Conservation (phyloP, 805 yeast species). For the Zygotorulaspora danielsina region DNA sequence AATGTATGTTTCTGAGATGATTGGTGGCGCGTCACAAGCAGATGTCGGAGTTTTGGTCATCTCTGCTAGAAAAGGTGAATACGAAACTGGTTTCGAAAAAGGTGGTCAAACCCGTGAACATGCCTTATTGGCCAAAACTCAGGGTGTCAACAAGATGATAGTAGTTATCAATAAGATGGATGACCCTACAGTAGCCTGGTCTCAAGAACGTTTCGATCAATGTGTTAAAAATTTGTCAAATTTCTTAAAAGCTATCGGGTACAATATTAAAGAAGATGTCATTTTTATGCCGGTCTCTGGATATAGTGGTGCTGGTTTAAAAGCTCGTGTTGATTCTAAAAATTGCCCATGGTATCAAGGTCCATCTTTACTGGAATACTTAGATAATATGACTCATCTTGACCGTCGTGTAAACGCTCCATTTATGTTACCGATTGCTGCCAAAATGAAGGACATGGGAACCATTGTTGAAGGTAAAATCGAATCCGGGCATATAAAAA, state of each 20-base stretch:
- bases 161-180: conserved; percentile 99
- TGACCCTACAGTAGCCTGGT: conserved; percentile 95
- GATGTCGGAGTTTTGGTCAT: conserved; percentile 97
- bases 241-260: conserved; percentile 87
- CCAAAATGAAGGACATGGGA: conserved; percentile 95
- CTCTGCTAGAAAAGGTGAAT: conserved; percentile 98
- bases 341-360: conserved; percentile 93
- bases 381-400: conserved; percentile 75
- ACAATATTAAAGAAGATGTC: conserved; percentile 76
- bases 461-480: conserved; percentile 97
- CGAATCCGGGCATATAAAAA: conserved; percentile 90
- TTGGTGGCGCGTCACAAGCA: conserved; percentile 99
- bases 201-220: conserved; percentile 92
- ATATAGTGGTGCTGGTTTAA: conserved; percentile 93
- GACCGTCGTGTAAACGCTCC: conserved; percentile 90
- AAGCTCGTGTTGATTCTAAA: conserved; percentile 67
- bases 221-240: conserved; percentile 77
- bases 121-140: conserved; percentile 94
- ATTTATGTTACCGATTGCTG: conserved; percentile 93
- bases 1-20: conserved; percentile 98
- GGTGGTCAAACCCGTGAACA: conserved; percentile 99
- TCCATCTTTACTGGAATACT: conserved; percentile 83
- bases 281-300: conserved; percentile 97
- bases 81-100: conserved; percentile 97
- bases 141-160: conserved; percentile 90